A percentile compares a stretch with the other conserved stretches of the same genome.
Conservation (phyloP, 2,329 filamentous ascomycete species). For the Pyrenophora graminea region DNA sequence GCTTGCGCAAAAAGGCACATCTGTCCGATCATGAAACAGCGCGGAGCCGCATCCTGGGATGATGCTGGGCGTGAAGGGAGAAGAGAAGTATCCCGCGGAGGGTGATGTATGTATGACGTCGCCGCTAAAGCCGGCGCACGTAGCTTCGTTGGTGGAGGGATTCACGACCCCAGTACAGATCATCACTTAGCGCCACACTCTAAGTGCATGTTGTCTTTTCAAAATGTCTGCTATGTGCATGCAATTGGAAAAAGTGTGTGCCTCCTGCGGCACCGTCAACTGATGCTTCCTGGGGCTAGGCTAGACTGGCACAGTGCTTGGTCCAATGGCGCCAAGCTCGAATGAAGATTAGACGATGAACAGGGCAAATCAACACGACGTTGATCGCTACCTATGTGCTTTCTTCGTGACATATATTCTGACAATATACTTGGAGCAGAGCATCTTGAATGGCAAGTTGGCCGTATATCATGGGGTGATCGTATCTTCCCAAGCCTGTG, state of each 20-base stretch:
- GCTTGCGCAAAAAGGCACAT: no score
- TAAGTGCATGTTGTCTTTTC: not conserved
- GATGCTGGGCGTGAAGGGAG: no score
- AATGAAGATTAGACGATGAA: constrained; percentile 44
- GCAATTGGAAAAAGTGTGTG: constrained; percentile 12
- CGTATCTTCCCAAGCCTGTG: no score
- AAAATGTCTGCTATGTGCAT: constrained; percentile 13
- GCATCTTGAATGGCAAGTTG: no score
- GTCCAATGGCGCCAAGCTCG: constrained; percentile 38
- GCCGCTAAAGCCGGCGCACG: not conserved
- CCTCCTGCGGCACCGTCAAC: constrained; percentile 26
- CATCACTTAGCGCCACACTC: not conserved
- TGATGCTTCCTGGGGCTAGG: constrained; percentile 21
- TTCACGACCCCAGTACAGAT: not conserved
- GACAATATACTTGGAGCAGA: no score
- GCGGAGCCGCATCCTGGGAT: no score
- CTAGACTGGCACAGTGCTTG: constrained; percentile 35
- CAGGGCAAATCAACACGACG: constrained; percentile 49
- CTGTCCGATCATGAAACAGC: no score
- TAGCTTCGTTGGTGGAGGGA: not conserved
- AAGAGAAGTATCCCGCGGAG: not conserved
- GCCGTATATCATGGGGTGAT: no score
- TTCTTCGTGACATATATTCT: constrained; percentile 44
- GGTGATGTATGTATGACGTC: constrained; percentile 19
- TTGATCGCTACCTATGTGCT: constrained; percentile 46